Percentiles rank a stretch among this genome's conserved stretches.
phyloP scores from a whole-genome alignment of 1,139 yeast genomes.

The Yamadazyma trypodendri region DNA sequence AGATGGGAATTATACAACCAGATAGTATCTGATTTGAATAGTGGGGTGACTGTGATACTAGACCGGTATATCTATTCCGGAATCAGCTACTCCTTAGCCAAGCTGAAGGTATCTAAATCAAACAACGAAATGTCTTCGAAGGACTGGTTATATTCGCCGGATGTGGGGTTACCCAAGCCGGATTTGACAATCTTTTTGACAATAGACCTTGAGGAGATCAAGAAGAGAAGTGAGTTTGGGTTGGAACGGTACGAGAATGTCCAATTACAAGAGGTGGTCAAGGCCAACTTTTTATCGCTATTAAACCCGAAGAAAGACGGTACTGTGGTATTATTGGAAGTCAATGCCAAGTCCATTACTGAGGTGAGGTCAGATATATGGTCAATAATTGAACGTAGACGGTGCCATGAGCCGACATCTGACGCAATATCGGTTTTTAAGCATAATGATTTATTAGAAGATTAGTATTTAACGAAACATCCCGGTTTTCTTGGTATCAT shows the following conservation, averaged over 20 bases:
- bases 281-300: slow-evolving; percentile 53
- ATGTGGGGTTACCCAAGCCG: slow-evolving; percentile 82
- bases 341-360: slow-evolving; percentile 57
- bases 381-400: slow-evolving; percentile 20
- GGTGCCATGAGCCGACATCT: slow-evolving; percentile 15
- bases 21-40: slow-evolving; percentile 45
- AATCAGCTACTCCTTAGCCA: slow-evolving; percentile 89
- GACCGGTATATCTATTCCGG: slow-evolving; percentile 95
- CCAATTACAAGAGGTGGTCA: slow-evolving; percentile 72
- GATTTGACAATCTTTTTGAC: slow-evolving; percentile 81
- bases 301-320: slow-evolving; percentile 32
- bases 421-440: slow-evolving; percentile 13
- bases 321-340: slow-evolving; percentile 51
- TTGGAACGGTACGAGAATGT: slow-evolving; percentile 82
- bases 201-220: slow-evolving; percentile 49
- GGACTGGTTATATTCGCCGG: slow-evolving; percentile 81
- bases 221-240: slow-evolving; percentile 78
- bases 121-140: slow-evolving; percentile 48
- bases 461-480: background rate
- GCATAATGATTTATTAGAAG: background rate
- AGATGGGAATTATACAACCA: slow-evolving; percentile 76
- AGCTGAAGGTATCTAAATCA: slow-evolving; percentile 24
- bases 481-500: background rate
- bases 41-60: slow-evolving; percentile 62
- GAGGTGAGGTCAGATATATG: slow-evolving; percentile 45